Percentiles rank a stretch among this genome's conserved stretches.
Conservation (phyloP, 2,329 filamentous ascomycete species). For the Cryphonectria carpinicola region DNA sequence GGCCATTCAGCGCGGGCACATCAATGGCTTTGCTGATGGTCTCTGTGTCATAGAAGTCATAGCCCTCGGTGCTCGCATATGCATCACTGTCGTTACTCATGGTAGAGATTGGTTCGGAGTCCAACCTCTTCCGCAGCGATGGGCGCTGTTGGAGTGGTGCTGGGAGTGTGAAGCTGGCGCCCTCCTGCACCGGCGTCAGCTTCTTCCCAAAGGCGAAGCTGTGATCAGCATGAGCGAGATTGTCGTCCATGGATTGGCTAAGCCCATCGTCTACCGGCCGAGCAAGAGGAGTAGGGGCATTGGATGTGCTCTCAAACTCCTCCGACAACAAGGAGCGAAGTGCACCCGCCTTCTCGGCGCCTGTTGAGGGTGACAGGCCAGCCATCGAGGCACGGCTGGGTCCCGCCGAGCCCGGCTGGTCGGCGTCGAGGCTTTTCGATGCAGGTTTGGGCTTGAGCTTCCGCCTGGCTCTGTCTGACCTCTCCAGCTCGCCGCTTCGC, state of each 20-base stretch:
- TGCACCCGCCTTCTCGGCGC: slow-evolving; percentile 39
- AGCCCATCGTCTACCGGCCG: slow-evolving; percentile 51
- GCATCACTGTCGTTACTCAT: slow-evolving; percentile 55
- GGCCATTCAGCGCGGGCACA: slow-evolving; percentile 49
- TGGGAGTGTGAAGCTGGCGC: slow-evolving; percentile 55
- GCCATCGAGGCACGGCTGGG: background rate
- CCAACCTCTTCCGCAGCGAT: slow-evolving; percentile 47
- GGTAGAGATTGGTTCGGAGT: slow-evolving; percentile 57
- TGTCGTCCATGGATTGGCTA: slow-evolving; percentile 34
- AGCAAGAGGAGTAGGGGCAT: slow-evolving; percentile 62
- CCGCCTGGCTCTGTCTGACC: slow-evolving; percentile 23
- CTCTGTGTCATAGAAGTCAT: slow-evolving; percentile 69
- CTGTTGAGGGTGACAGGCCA: slow-evolving; percentile 37
- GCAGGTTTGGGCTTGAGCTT: slow-evolving; percentile 17
- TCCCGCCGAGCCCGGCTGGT: background rate
- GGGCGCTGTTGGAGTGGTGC: slow-evolving; percentile 39
- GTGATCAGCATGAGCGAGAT: slow-evolving; percentile 30
- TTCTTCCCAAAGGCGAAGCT: slow-evolving; percentile 42
- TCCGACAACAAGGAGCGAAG: slow-evolving; percentile 55
- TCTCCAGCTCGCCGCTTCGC: slow-evolving; percentile 46
- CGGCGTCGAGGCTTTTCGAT: slow-evolving; percentile 3
- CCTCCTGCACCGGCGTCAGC: slow-evolving; percentile 54
- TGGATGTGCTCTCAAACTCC: slow-evolving; percentile 66
- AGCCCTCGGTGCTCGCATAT: slow-evolving; percentile 60
- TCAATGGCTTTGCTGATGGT: slow-evolving; percentile 56